Base-by-base conservation (phyloP, 345 rosid species). In the Atalantia buxifolia region DNA sequence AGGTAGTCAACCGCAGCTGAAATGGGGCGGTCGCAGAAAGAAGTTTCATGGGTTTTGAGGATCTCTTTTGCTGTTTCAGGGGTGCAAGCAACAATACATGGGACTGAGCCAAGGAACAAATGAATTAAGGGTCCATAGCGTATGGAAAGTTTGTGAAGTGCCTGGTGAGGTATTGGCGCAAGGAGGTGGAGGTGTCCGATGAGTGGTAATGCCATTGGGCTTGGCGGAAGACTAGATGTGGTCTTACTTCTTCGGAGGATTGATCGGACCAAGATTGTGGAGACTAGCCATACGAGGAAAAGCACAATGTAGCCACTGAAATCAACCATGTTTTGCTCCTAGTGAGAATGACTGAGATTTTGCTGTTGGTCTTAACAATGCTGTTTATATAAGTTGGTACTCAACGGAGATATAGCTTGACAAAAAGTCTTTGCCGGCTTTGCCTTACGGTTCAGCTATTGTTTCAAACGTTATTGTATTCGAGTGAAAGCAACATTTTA, bases 181-280 rank as follows among this genome's bases (percentile, higher is more conserved):
- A 88, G 82, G 38, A 90, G 90, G 78, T 89, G 97, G 36, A 92
- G 88, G 82, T 90, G 90, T 40, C 97, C 92, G 5, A 92, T 85
- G 78, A 92, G 78, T 2, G 93, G 93, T 13, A 92, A 65, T 22
- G 90, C 85, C 57, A 50, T 18, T 18, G 92, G 93, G 79, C 89
- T 81, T 0, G 93, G 93, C 25, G 90, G 92, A 71, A 81, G 91
- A 45, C 71, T 77, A 48, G 63, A 40, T 30, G 16, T 38, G 30
- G 73, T 33, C 62, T 35, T 71, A 13, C 1, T 78, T 64, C 77
- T 84, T 60, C 68, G 64, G 9, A 88, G 50, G 63, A 86, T 24
- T 7, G 74, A 33, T 77, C 83, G 64, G 61, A 89, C 68, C 24
- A 85, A 25, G 65, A 83, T 71, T n/a, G 72, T 12, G 19, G 85